phyloP scores from a whole-genome alignment of 2,329 filamentous ascomycete species.

The Fusarium concolor region DNA sequence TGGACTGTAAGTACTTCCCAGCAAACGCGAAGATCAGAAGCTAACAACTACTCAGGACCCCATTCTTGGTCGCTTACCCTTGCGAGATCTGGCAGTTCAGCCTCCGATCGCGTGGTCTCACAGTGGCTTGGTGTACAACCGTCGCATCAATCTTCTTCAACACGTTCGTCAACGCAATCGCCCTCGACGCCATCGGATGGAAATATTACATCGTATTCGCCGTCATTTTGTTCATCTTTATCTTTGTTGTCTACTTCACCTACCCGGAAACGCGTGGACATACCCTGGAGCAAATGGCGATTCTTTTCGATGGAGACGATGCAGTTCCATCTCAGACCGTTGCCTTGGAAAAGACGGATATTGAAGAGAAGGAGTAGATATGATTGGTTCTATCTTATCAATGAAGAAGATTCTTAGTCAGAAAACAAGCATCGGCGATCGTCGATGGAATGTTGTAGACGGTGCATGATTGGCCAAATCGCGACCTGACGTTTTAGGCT shows the following conservation, averaged over 20 bases:
- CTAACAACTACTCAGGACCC: not conserved
- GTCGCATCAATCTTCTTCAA: constrained; percentile 12
- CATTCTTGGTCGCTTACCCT: not conserved
- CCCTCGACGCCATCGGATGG: constrained; percentile 7
- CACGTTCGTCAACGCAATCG: constrained; percentile 14
- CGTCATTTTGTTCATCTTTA: not conserved
- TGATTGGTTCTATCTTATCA: not conserved
- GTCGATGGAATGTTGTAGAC: no score
- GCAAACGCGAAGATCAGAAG: rapidly evolving
- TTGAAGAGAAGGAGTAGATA: constrained; percentile 5
- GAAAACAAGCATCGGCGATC: no score
- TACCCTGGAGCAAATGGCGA: constrained; percentile 7
- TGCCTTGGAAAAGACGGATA: not conserved
- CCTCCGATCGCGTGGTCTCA: not conserved
- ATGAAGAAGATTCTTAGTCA: not conserved
- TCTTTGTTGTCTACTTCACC: not conserved
- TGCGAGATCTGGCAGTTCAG: constrained; percentile 14
- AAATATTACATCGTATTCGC: constrained; percentile 11
- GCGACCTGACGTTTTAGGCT: constrained; percentile 1
- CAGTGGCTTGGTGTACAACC: not conserved
- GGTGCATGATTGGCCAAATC: not conserved
- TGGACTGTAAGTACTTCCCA: not conserved
- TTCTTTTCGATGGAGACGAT: constrained; percentile 9
- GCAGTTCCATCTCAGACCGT: not conserved
- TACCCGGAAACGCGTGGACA: not conserved